Evolutionary conservation across 495 filamentous ascomycete genomes (phyloP).

Genomic region (Aspergillus heteromorphus): DNA sequence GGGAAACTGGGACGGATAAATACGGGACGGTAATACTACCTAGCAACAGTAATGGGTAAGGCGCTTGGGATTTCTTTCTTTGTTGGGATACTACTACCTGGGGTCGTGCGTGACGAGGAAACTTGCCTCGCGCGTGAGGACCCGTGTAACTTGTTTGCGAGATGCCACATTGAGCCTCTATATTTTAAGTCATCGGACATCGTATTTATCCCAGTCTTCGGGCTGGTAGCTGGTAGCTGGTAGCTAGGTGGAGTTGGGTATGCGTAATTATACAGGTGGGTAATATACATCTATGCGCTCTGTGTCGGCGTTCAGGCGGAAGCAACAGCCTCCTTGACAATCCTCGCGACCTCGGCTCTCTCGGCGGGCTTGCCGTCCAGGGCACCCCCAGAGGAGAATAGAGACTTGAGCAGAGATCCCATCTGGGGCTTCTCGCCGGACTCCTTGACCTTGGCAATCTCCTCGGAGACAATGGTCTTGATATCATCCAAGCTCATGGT

Average conservation of each 20-base stretch:
- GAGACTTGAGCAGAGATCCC: conserved; percentile 43
- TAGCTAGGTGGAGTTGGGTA: background rate
- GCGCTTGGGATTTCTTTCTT: conserved; percentile 6
- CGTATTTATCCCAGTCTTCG: background rate
- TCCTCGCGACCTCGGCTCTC: conserved; percentile 40
- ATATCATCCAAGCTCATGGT: conserved; percentile 47
- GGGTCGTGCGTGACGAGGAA: background rate
- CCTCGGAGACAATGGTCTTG: conserved; percentile 35
- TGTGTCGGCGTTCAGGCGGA: conserved; percentile 4
- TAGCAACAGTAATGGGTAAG: background rate
- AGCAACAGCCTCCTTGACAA: conserved; percentile 39
- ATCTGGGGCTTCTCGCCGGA: conserved; percentile 38
- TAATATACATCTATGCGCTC: conserved; percentile 14
- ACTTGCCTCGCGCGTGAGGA: background rate
- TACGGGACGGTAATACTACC: background rate
- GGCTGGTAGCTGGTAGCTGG: background rate
- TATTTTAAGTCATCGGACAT: background rate
- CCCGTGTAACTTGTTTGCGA: background rate
- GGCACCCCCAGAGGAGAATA: conserved; percentile 42
- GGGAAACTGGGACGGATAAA: background rate
- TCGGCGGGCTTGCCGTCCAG: conserved; percentile 52
- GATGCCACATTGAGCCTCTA: background rate
- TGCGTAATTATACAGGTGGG: conserved; percentile 13
- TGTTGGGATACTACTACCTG: background rate
- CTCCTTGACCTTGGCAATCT: conserved; percentile 38